These are phyloP conservation scores for Pulveroboletus sp. DNA, from an alignment of 768 basidiomycete species.

Conservation along the genomic window DNA sequence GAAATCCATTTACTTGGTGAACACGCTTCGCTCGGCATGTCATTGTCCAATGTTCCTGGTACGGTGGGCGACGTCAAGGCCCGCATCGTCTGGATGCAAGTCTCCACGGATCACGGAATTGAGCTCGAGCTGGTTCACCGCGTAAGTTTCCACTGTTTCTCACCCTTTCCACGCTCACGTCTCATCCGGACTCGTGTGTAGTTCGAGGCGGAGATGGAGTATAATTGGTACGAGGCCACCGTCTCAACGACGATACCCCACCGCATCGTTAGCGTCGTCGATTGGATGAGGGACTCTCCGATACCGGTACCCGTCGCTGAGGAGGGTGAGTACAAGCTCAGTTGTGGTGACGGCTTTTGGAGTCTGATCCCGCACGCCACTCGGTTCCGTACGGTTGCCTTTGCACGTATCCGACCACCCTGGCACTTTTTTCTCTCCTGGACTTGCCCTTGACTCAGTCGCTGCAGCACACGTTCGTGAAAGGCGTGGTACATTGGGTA, in stretches of 20 bases:
- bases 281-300: constrained; percentile 86
- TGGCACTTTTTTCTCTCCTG: constrained; percentile 22
- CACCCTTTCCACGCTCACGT: neutral
- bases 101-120: constrained; percentile 59
- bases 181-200: constrained; percentile 20
- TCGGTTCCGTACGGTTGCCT: neutral
- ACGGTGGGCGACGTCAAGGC: constrained; percentile 79
- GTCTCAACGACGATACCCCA: constrained; percentile 71
- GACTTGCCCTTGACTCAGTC: constrained; percentile 16
- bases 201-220: constrained; percentile 90
- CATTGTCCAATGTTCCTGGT: constrained; percentile 52
- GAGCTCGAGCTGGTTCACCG: constrained; percentile 66
- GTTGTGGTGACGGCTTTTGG: neutral
- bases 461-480: neutral
- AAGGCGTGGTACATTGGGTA: constrained; percentile 6
- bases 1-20: constrained; percentile 46
- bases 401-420: constrained; percentile 15
- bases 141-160: constrained; percentile 19
- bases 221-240: constrained; percentile 94
- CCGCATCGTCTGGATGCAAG: constrained; percentile 74
- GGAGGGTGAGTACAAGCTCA: constrained; percentile 15
- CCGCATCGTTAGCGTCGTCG: constrained; percentile 82
- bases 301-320: constrained; percentile 24
- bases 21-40: constrained; percentile 36
- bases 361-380: constrained; percentile 3